Base-by-base conservation (phyloP, 306 rosid genomes). In the Inga laurina region DNA sequence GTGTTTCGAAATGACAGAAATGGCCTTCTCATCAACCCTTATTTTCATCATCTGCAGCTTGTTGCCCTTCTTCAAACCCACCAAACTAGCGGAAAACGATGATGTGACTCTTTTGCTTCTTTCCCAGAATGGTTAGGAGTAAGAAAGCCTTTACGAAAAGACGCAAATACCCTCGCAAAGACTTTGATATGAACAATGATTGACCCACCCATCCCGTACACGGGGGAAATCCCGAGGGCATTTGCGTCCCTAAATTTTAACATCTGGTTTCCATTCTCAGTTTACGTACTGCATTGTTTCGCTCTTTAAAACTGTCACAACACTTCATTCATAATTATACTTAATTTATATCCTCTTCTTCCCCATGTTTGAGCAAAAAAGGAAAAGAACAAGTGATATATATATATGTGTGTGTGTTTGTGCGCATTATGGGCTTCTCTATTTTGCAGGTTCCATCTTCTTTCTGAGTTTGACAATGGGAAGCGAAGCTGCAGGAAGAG, bases 401-500 rank as follows among this genome's bases (percentile, higher is more conserved):
- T 57, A 0, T n/a, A 9, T 59, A n/a, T 57, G 0, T 59, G 3
- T 22, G 3, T n/a, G 59, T 22, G 30, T n/a, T 27, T 27, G 12
- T n/a, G 3, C 22, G 32, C 66, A 59, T 52, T 21, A 21, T 22
- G 66, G 66, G 18, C 27, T 61, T 10, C 18, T 12, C 71, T 73
- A 70, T 82, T 79, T 84, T 75, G 78, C 88, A 96, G 99, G 91
- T 96, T 96, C 78, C 99, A 96, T 85, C 90, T 92, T 61, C 94
- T 96, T 32, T 76, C 92, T 4, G 99, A 96, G 89, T 96, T 96
- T 46, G 99, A 96, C 73, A 94, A 96, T 54, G 99, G 99, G 48
- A 96, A 96, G 81, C 93, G 99, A 44, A 96, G 99, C 86, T 96
- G 99, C 89, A 88, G 99, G 85, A 96, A 93, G 88, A 91, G 99